Evolutionary conservation across 805 yeast genomes (phyloP).

Genomic region (Suhomyces xylopsoci): DNA sequence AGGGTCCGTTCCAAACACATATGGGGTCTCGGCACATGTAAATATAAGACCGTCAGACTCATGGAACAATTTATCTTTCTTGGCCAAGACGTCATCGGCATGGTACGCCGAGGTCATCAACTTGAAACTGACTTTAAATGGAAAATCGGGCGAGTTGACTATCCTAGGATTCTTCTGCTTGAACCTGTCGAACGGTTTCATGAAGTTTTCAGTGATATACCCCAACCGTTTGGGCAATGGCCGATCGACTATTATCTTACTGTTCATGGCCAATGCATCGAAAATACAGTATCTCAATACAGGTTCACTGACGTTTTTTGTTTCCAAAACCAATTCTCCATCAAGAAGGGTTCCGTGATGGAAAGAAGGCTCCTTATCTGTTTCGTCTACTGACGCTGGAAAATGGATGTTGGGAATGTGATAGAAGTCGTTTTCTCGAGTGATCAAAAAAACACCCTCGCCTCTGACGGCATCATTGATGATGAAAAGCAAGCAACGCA

Average conservation of each 20-base stretch:
- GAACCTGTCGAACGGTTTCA: constrained; percentile 74
- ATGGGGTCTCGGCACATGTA: constrained; percentile 87
- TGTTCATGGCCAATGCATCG: constrained; percentile 86
- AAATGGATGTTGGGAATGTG: constrained; percentile 82
- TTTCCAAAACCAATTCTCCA: constrained; percentile 86
- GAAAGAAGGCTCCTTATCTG: constrained; percentile 48
- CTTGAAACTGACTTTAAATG: constrained; percentile 83
- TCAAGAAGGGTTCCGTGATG: constrained; percentile 90
- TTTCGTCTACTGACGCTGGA: constrained; percentile 49
- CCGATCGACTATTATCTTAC: constrained; percentile 63
- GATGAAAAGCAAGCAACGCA: constrained; percentile 74
- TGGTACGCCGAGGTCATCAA: constrained; percentile 83
- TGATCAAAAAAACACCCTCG: constrained; percentile 86
- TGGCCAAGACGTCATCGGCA: constrained; percentile 69
- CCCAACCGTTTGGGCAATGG: constrained; percentile 81
- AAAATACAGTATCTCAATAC: constrained; percentile 75
- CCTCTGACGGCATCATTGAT: constrained; percentile 67
- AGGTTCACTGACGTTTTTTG: constrained; percentile 53
- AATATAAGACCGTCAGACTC: constrained; percentile 91
- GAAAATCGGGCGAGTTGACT: constrained; percentile 60
- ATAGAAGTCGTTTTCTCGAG: constrained; percentile 83
- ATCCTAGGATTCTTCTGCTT: constrained; percentile 69
- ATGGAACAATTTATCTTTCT: constrained; percentile 72
- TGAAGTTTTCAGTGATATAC: constrained; percentile 75
- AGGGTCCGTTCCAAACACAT: constrained; percentile 83